Conservation (phyloP, 192 early-diverging fungal genomes). For the Lobosporangium transversale region DNA sequence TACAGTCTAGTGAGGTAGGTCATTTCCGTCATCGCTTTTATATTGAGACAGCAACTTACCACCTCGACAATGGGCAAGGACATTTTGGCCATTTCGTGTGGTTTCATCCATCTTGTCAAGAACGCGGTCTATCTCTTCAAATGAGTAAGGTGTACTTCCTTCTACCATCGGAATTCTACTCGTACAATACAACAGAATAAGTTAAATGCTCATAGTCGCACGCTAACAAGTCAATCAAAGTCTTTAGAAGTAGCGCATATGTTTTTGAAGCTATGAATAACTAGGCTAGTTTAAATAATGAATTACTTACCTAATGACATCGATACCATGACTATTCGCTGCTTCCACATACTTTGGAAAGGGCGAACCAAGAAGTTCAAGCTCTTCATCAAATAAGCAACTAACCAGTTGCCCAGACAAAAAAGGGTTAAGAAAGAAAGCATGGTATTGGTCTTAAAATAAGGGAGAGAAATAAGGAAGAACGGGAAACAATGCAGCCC, state of each 20-base stretch:
- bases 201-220: too few species aligned
- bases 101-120: constrained; percentile 61
- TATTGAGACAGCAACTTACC: too few species aligned
- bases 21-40: neutral
- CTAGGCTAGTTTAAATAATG: too few species aligned
- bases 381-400: constrained; percentile 72
- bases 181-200: neutral
- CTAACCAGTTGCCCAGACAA: constrained; percentile 36
- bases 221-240: too few species aligned
- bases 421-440: constrained; percentile 2
- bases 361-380: constrained; percentile 72
- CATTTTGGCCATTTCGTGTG: constrained; percentile 60
- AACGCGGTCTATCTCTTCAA: constrained; percentile 65
- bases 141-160: constrained; percentile 68
- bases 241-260: neutral
- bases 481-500: constrained; percentile 41
- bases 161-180: constrained; percentile 74
- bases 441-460: neutral
- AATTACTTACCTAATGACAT: constrained; percentile 60
- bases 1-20: neutral
- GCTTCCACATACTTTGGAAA: constrained; percentile 66
- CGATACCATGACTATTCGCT: constrained; percentile 62
- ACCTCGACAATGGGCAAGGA: constrained; percentile 78
- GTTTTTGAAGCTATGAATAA: too few species aligned
- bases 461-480: constrained; percentile 10